phyloP scores from a whole-genome alignment of 192 early-diverging fungal species.

The Coemansia sp. region DNA sequence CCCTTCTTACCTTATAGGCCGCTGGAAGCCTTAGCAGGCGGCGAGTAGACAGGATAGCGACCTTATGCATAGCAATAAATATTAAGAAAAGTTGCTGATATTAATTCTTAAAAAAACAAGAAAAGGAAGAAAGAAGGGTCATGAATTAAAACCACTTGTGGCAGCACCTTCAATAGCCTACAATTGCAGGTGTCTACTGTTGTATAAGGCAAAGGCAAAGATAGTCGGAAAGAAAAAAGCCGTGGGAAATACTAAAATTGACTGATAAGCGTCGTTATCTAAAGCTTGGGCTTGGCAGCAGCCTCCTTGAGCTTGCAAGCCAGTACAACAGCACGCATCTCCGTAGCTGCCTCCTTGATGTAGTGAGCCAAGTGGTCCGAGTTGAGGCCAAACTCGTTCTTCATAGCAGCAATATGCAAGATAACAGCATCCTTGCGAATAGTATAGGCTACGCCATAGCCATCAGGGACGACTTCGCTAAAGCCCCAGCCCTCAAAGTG shows the following conservation, averaged over 20 bases:
- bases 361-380: constrained; percentile 71
- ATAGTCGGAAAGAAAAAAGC: background rate
- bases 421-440: constrained; percentile 82
- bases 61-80: constrained; percentile 8
- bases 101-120: background rate
- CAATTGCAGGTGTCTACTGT: too few species aligned
- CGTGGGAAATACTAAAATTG: background rate
- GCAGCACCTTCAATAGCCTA: too few species aligned
- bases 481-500: constrained; percentile 94
- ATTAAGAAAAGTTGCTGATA: background rate
- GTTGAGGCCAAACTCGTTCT: constrained; percentile 57
- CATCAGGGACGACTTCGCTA: constrained; percentile 83
- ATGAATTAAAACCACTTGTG: background rate
- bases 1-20: constrained; percentile 11
- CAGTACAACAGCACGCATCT: constrained; percentile 74
- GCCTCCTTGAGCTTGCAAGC: constrained; percentile 31
- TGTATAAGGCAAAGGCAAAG: background rate
- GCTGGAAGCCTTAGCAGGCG: constrained; percentile 11
- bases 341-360: constrained; percentile 82
- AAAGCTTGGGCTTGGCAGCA: constrained; percentile 43
- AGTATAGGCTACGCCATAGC: constrained; percentile 93
- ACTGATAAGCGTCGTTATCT: background rate
- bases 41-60: constrained; percentile 20
- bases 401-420: constrained; percentile 81
- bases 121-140: background rate